phyloP scores from a whole-genome alignment of 176 grass and related monocot genomes.

The Otatea glauca region DNA sequence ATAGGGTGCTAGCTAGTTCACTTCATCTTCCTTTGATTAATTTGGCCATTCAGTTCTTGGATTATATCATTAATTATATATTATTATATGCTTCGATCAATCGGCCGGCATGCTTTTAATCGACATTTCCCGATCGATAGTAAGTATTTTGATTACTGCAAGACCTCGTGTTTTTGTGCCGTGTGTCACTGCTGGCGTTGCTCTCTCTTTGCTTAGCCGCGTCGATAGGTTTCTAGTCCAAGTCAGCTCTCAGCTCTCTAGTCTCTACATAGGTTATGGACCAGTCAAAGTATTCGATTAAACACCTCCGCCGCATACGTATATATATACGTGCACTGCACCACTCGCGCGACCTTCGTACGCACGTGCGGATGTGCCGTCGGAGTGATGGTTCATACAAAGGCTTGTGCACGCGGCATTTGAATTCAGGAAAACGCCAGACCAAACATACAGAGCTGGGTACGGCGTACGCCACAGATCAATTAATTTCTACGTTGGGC shows the following conservation, averaged over 20 bases:
- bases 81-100: too few species aligned
- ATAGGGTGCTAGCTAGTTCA: too few species aligned
- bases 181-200: background rate
- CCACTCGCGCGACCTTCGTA: background rate
- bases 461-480: too few species aligned
- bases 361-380: background rate
- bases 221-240: background rate
- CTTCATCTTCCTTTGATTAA: too few species aligned
- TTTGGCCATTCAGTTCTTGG: too few species aligned
- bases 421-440: too few species aligned
- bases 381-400: background rate
- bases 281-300: conserved; percentile 26
- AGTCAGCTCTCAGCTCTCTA: conserved; percentile 20
- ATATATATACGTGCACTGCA: background rate
- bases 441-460: too few species aligned
- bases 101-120: too few species aligned
- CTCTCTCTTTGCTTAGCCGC: background rate
- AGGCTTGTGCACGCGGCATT: background rate
- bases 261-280: background rate
- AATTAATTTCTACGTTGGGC: too few species aligned
- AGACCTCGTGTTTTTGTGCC: background rate
- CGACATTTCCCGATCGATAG: too few species aligned
- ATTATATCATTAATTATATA: too few species aligned
- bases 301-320: background rate
- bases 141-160: background rate